Evolutionary conservation across 768 basidiomycete genomes (phyloP).

Genomic region (Goffeauzyma gilvescens): DNA sequence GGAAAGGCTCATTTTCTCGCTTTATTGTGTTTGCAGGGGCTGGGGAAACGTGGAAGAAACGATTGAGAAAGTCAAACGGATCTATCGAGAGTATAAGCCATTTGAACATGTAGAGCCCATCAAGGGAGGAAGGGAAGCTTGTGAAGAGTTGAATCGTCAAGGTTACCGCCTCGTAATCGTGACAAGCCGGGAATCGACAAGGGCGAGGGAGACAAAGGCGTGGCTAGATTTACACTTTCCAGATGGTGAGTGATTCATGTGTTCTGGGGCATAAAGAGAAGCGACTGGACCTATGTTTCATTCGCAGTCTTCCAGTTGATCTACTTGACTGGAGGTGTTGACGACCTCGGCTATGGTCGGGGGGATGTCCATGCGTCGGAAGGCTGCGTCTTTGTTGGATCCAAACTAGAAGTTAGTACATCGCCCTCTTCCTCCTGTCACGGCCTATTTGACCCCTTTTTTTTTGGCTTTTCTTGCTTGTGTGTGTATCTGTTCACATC

Average conservation of each 20-base stretch:
- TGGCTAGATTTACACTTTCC: background rate
- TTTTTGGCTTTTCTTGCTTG: too few relatives aligned
- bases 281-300: background rate
- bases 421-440: too few relatives aligned
- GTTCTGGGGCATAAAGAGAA: background rate
- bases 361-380: too few relatives aligned
- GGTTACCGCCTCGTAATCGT: background rate
- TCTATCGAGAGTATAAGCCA: background rate
- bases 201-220: background rate
- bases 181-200: background rate
- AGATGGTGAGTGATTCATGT: background rate
- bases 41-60: background rate
- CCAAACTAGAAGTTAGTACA: too few relatives aligned
- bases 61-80: slow-evolving; percentile 1
- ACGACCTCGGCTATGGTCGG: too few relatives aligned
- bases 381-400: too few relatives aligned
- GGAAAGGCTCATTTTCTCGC: background rate
- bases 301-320: background rate
- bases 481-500: too few relatives aligned
- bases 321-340: background rate
- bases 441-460: too few relatives aligned
- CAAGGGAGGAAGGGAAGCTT: background rate
- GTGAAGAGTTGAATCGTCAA: background rate
- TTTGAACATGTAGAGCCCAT: background rate
- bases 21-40: background rate